These are phyloP conservation scores for Saccharomycopsis fermentans DNA, from an alignment of 805 yeast genomes.

Conservation along the genomic window DNA sequence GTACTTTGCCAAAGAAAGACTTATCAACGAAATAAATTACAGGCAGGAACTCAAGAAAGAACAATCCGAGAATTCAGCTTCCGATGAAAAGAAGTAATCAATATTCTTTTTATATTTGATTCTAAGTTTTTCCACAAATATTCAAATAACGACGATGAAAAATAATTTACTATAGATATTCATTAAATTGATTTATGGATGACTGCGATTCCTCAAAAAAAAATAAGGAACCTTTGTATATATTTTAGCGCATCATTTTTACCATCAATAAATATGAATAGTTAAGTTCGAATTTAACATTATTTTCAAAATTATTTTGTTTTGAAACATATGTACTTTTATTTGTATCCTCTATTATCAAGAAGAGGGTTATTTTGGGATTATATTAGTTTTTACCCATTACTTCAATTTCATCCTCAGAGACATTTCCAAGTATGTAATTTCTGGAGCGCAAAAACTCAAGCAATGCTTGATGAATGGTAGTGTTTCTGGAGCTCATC, in stretches of 20 bases:
- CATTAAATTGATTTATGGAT: background rate
- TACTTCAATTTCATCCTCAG: background rate
- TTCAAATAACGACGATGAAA: background rate
- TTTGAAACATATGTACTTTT: too few relatives aligned
- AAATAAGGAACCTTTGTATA: background rate
- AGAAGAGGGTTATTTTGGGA: too few relatives aligned
- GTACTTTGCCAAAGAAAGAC: conserved; percentile 85
- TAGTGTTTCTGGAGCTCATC: background rate
- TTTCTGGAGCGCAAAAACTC: background rate
- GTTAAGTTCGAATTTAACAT: background rate
- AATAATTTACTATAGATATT: background rate
- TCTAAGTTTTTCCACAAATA: background rate
- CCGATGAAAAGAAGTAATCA: background rate
- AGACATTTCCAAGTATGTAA: background rate
- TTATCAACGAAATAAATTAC: conserved; percentile 66
- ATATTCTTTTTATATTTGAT: background rate
- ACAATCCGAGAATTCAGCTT: conserved; percentile 14
- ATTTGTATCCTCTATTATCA: too few relatives aligned
- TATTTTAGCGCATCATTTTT: background rate
- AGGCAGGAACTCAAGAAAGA: conserved; percentile 33
- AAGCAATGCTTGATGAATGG: background rate
- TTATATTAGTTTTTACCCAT: background rate
- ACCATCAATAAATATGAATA: background rate
- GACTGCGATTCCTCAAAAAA: background rate
- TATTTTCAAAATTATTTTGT: too few relatives aligned